Conservation (phyloP, 2,329 filamentous ascomycete genomes). For the Clathrospora elynae region DNA sequence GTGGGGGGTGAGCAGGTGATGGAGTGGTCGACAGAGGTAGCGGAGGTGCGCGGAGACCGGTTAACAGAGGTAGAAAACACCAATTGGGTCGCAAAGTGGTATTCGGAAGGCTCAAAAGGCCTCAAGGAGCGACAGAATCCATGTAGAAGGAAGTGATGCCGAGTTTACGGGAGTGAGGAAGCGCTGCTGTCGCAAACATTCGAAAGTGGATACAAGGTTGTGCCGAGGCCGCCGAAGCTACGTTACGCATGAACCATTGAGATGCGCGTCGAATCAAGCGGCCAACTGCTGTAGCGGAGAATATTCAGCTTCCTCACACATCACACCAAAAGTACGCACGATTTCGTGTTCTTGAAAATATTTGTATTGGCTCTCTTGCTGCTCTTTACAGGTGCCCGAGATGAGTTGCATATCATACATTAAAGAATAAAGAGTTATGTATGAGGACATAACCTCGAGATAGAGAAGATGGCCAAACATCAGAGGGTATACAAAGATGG, state of each 20-base stretch:
- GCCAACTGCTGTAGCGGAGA: too few species aligned
- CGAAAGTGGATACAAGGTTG: constrained; percentile 24
- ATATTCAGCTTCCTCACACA: not conserved
- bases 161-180: constrained; percentile 14
- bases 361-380: constrained; percentile 46
- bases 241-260: constrained; percentile 23
- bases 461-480: constrained; percentile 33
- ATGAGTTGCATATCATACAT: constrained; percentile 48
- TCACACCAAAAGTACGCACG: not conserved
- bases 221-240: constrained; percentile 29
- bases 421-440: constrained; percentile 51
- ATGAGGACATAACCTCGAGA: constrained; percentile 48
- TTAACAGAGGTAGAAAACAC: not conserved
- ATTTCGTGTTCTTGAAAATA: constrained; percentile 22
- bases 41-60: too few species aligned
- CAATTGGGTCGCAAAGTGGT: constrained; percentile 5
- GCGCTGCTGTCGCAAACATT: constrained; percentile 13
- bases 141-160: constrained; percentile 18
- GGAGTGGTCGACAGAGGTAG: too few species aligned
- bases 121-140: constrained; percentile 30
- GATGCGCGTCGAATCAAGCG: constrained; percentile 19
- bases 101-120: constrained; percentile 9
- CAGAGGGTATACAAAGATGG: constrained; percentile 28
- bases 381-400: constrained; percentile 36
- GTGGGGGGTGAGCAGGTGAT: constrained; percentile 1